Percentiles rank a stretch among this genome's conserved stretches.
Evolutionary conservation across 768 basidiomycete genomes (phyloP).

Genomic region (Russula sp.): DNA sequence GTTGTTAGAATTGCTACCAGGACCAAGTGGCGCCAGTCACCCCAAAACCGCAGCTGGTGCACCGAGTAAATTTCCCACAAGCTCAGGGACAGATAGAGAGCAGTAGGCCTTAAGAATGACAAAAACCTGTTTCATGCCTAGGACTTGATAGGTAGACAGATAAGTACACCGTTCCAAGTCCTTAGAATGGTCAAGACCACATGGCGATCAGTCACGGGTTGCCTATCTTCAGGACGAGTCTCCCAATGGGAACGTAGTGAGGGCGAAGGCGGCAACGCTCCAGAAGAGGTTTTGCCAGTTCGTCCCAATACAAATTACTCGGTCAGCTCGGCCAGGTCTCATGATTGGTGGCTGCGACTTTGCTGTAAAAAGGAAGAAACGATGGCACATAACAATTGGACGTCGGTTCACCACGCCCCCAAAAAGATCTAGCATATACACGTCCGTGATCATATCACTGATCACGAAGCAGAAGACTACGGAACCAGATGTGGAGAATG

Average conservation of each 20-base stretch:
- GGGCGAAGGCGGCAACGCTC: background rate
- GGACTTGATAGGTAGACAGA: background rate
- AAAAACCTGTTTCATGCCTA: background rate
- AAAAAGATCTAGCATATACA: background rate
- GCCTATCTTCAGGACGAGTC: background rate
- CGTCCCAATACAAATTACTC: background rate
- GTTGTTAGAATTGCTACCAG: background rate
- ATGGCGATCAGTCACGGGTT: background rate
- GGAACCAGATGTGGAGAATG: background rate
- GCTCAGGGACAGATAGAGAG: background rate
- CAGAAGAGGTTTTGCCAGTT: background rate
- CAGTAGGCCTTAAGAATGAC: background rate
- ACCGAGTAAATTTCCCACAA: background rate
- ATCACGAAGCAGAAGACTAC: background rate
- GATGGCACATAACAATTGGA: background rate
- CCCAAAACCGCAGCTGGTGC: no score
- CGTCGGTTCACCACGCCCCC: background rate
- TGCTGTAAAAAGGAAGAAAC: background rate
- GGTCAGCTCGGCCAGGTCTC: background rate
- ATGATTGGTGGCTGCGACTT: background rate
- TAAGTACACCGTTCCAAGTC: background rate
- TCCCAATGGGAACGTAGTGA: background rate
- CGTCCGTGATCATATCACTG: background rate
- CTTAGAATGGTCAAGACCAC: background rate
- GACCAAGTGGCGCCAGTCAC: background rate